phyloP scores from a whole-genome alignment of 345 rosid genomes.

The Capsella bursapastoris region DNA sequence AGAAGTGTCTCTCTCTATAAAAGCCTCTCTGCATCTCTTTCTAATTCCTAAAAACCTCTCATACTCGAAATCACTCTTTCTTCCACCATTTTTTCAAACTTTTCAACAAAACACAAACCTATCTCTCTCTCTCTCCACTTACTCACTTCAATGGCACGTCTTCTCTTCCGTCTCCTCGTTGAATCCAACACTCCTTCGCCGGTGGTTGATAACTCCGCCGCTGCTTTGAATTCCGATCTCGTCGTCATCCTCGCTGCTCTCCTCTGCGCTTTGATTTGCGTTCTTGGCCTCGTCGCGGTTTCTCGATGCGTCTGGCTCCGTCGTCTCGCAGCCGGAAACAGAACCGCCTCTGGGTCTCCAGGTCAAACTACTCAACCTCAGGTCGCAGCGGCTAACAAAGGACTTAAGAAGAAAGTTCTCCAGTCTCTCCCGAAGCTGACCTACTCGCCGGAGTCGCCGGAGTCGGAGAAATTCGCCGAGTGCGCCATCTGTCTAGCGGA shows the following conservation, averaged over 20 bases:
- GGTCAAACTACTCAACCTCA: slow-evolving; percentile 37
- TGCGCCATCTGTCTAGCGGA: slow-evolving; percentile 86
- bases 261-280: slow-evolving; percentile 87
- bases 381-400: slow-evolving; percentile 66
- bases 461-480: slow-evolving; percentile 56
- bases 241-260: slow-evolving; percentile 93
- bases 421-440: slow-evolving; percentile 74
- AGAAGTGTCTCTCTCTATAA: slow-evolving; percentile 10
- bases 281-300: slow-evolving; percentile 80
- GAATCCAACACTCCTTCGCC: slow-evolving; percentile 33
- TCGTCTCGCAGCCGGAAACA: slow-evolving; percentile 56
- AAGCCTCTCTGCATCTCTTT: slow-evolving; percentile 26
- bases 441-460: slow-evolving; percentile 56
- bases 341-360: slow-evolving; percentile 30
- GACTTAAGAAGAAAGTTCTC: slow-evolving; percentile 81
- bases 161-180: slow-evolving; percentile 47
- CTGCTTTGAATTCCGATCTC: slow-evolving; percentile 72
- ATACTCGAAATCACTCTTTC: slow-evolving; percentile 19
- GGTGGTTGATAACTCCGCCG: slow-evolving; percentile 40
- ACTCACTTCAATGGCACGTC: slow-evolving; percentile 63
- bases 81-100: not conserved
- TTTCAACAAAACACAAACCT: not conserved
- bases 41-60: slow-evolving; percentile 28
- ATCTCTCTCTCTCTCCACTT: slow-evolving; percentile 27
- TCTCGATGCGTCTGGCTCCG: slow-evolving; percentile 97